phyloP scores from a whole-genome alignment of 2,329 filamentous ascomycete species.

The Arthrobotrys megalospora region DNA sequence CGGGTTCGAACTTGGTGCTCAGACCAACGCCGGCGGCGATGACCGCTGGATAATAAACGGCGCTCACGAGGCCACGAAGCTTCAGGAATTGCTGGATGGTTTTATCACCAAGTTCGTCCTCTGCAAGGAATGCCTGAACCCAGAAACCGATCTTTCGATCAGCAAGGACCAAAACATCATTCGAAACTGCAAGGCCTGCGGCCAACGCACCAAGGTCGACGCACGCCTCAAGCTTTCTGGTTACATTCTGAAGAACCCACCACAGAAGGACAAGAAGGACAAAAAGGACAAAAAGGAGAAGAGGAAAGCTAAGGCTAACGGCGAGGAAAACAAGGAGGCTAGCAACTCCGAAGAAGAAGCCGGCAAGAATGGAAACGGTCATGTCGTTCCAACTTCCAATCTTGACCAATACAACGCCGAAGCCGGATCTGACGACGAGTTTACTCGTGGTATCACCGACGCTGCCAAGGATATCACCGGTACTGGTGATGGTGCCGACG shows the following conservation, averaged over 20 bases:
- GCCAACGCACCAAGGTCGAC: conserved; percentile 91
- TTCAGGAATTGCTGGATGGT: conserved; percentile 97
- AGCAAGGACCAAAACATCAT: conserved; percentile 88
- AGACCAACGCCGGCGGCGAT: conserved; percentile 96
- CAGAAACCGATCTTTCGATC: conserved; percentile 95
- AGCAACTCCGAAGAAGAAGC: conserved; percentile 72
- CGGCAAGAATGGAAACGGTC: conserved; percentile 73
- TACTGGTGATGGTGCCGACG: conserved; percentile 78
- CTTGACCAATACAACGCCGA: conserved; percentile 73
- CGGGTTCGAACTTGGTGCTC: conserved; percentile 97
- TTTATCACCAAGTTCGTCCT: conserved; percentile 99
- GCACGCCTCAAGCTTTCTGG: conserved; percentile 94
- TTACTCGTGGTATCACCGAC: conserved; percentile 81
- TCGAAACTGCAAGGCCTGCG: conserved; percentile 98
- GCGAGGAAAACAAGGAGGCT: conserved; percentile 69
- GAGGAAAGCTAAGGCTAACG: conserved; percentile 79
- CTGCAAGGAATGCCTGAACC: conserved; percentile 99
- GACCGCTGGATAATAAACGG: conserved; percentile 99
- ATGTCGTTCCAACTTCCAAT: conserved; percentile 69
- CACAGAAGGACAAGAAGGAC: conserved; percentile 92
- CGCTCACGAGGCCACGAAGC: conserved; percentile 92
- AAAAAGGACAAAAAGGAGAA: conserved; percentile 86
- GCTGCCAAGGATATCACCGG: conserved; percentile 79
- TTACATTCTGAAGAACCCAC: conserved; percentile 96
- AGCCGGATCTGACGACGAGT: conserved; percentile 90